phyloP scores from a whole-genome alignment of 2,329 filamentous ascomycete genomes.

The Botrytis sinoallii region DNA sequence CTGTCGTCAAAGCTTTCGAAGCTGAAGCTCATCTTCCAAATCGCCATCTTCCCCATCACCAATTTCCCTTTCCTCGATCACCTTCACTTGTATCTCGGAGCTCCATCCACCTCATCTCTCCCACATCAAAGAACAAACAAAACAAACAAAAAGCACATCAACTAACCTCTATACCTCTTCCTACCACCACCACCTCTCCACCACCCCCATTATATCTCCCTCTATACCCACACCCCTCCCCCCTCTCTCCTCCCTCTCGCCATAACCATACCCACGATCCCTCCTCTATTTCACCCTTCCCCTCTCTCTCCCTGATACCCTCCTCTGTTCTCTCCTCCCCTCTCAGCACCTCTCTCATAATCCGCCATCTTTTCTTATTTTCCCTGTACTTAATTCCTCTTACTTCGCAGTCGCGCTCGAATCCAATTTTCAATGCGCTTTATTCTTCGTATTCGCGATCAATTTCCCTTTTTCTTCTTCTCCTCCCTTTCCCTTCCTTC shows the following conservation, averaged over 20 bases:
- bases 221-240: constrained; percentile 38
- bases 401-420: neutral
- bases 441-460: too few species aligned
- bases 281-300: neutral
- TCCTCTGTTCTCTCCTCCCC: neutral
- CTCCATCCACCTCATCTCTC: neutral
- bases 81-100: neutral
- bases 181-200: constrained; percentile 65
- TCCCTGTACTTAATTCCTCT: neutral
- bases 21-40: neutral
- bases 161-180: constrained; percentile 71
- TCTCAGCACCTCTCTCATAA: neutral
- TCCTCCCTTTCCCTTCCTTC: neutral
- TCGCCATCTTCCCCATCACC: neutral
- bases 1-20: neutral
- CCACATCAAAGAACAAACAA: neutral
- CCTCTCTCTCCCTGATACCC: neutral
- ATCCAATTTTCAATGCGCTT: neutral
- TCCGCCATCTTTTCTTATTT: neutral
- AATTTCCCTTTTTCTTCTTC: neutral
- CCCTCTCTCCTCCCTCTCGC: neutral
- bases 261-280: constrained; percentile 36
- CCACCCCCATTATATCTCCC: constrained; percentile 32
- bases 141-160: neutral
- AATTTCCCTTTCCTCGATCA: neutral